A percentile compares a stretch with the other conserved stretches of the same genome.
These are phyloP conservation scores for Xylariaceae sp. DNA, from an alignment of 2,329 filamentous ascomycete genomes.

Conservation along the genomic window DNA sequence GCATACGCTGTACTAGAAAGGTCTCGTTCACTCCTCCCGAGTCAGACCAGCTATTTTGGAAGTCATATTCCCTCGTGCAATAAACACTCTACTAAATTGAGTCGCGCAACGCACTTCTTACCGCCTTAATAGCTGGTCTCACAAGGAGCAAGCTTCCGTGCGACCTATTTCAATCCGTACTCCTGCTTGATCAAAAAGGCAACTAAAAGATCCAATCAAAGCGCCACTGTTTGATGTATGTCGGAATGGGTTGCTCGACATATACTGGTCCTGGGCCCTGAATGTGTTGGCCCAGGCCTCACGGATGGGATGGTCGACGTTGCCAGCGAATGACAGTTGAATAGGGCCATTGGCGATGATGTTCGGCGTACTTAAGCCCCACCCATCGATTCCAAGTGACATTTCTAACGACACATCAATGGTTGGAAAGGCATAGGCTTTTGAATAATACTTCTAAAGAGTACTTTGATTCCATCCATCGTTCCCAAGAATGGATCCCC, in stretches of 20 bases:
- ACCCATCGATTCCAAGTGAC: conserved; percentile 14
- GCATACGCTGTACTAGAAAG: too few relatives aligned
- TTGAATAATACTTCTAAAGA: conserved; percentile 36
- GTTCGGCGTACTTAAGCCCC: too few relatives aligned
- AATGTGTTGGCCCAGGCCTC: conserved; percentile 19
- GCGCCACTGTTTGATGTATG: too few relatives aligned
- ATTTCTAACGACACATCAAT: conserved; percentile 1
- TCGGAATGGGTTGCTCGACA: conserved; percentile 9
- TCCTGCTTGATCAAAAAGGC: conserved; percentile 30
- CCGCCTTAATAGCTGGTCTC: too few relatives aligned
- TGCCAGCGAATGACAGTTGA: conserved; percentile 14
- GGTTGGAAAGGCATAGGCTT: conserved; percentile 16
- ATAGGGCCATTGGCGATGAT: conserved; percentile 19
- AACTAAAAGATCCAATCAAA: conserved; percentile 28
- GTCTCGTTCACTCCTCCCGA: too few relatives aligned
- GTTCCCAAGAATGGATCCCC: conserved; percentile 43
- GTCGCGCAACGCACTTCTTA: too few relatives aligned
- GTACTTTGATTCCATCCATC: conserved; percentile 42
- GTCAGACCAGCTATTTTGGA: too few relatives aligned
- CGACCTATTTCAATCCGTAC: background rate
- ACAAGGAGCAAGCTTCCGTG: too few relatives aligned
- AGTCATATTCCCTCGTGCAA: too few relatives aligned
- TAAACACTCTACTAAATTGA: too few relatives aligned
- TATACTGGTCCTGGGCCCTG: conserved; percentile 4
- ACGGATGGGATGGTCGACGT: conserved; percentile 17